phyloP scores from a whole-genome alignment of 2,329 filamentous ascomycete species.

The Colletotrichum horii region DNA sequence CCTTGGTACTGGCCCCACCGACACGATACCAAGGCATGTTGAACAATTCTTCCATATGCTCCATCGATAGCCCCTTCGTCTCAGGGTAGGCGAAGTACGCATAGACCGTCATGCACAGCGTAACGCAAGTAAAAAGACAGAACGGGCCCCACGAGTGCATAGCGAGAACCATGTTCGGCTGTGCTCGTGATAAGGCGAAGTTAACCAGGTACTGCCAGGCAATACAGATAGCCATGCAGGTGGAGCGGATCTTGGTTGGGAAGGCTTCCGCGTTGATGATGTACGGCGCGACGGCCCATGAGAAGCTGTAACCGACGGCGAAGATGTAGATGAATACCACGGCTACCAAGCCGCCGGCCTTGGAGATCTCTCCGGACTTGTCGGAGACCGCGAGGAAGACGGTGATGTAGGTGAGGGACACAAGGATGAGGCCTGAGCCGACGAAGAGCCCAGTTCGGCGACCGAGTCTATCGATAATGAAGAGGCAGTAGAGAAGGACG shows the following conservation, averaged over 20 bases:
- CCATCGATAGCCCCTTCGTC: slow-evolving; percentile 30
- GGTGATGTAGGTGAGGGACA: not conserved
- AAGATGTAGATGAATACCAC: not conserved
- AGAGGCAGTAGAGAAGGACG: not conserved
- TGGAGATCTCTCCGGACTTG: not conserved
- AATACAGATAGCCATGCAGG: not conserved
- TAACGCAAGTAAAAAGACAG: not conserved
- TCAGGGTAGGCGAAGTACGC: slow-evolving; percentile 47
- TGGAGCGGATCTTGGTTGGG: not conserved
- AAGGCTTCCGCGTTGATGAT: not conserved
- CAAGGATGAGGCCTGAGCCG: not conserved
- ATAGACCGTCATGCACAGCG: not conserved
- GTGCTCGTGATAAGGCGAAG: not conserved
- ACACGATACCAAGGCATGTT: not conserved
- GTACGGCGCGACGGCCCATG: not conserved
- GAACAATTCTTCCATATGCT: slow-evolving; percentile 5
- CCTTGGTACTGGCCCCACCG: not conserved
- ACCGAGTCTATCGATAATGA: not conserved
- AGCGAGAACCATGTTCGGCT: not conserved
- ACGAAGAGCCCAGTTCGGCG: not conserved
- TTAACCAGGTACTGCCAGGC: not conserved
- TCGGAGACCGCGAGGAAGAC: not conserved
- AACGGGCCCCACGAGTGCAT: not conserved
- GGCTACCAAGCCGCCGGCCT: not conserved
- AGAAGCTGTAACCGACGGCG: not conserved